Evolutionary conservation across 2,329 filamentous ascomycete genomes (phyloP), one percentile per base, ranked within the genome.

Genomic region (Apiospora kogelbergensis): DNA sequence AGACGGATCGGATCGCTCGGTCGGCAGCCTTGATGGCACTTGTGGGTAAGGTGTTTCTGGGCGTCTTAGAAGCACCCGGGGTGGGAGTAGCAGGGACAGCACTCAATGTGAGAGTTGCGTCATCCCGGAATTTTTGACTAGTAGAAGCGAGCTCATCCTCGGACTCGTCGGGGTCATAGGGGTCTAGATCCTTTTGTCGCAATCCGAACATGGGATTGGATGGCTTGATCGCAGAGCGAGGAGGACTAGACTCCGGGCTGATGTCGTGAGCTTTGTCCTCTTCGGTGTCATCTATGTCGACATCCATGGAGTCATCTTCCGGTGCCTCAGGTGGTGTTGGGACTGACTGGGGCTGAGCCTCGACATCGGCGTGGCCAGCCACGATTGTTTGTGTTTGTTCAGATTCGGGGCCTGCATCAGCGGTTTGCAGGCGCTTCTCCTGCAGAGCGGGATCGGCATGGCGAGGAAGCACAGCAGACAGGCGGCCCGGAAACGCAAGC

Each of bases 141-240:
- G 73, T 78, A 33, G 76, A 70, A 65, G 81, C 75, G 70, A 82
- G 78, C 70, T 90, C 87, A 66, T 88, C 86, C 45, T 90, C 88
- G 0, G 85, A 87, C 6, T 89, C 87, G 9, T 89, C 87, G 42
- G 79, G 75, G 48, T 80, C 75, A 15, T 84, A 74, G 57, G 82
- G 83, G 3, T 82, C 77, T 6, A 85, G 74, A 42, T 88, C 84
- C 73, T 84, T 84, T 17, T 84, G 77, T 10, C 85, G 82, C 6
- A 89, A 81, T 17, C 77, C 78, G 71, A 84, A 86, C n/a, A 75
- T 73, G 22, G 71, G 64, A 17, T 76, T 77, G 4, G 72, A 69
- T 4, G 73, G 68, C 20, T 65, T 71, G 67, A 77, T 75, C 6
- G 79, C 75, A 2, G 78, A 75, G 37, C 76, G 74, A 41, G 77